These are phyloP conservation scores for Pleurotus ostreatus DNA, from an alignment of 768 basidiomycete genomes.

Conservation along the genomic window DNA sequence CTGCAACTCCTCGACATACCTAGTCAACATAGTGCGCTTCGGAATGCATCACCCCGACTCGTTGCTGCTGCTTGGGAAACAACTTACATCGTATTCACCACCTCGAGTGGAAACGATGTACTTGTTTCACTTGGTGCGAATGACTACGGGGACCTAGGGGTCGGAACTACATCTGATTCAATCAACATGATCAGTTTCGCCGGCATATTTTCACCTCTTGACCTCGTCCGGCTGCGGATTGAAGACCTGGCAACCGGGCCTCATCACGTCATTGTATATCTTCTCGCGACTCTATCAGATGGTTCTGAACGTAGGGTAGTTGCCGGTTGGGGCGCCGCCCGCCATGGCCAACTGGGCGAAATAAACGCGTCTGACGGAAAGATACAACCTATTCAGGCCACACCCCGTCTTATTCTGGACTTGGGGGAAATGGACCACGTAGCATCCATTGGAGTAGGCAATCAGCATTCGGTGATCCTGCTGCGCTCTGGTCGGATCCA, in stretches of 20 bases:
- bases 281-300: constrained; percentile 25
- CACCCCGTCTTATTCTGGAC: constrained; percentile 32
- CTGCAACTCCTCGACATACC: constrained; percentile 49
- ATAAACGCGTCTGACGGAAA: constrained; percentile 17
- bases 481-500: constrained; percentile 51
- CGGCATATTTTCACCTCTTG: constrained; percentile 27
- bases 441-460: constrained; percentile 33
- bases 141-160: constrained; percentile 80
- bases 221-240: constrained; percentile 24
- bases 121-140: constrained; percentile 80
- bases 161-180: constrained; percentile 28
- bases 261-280: constrained; percentile 60
- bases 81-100: constrained; percentile 62
- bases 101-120: constrained; percentile 37
- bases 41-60: constrained; percentile 38
- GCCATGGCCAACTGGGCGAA: constrained; percentile 82
- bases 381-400: constrained; percentile 23
- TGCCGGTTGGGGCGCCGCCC: constrained; percentile 80
- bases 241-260: constrained; percentile 58
- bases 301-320: constrained; percentile 21
- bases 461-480: constrained; percentile 45
- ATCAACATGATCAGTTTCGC: constrained; percentile 41
- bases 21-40: constrained; percentile 26
- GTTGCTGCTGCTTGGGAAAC: constrained; percentile 84
- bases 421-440: constrained; percentile 22